phyloP scores from a whole-genome alignment of 495 filamentous ascomycete genomes.

The Viridothelium virens region DNA sequence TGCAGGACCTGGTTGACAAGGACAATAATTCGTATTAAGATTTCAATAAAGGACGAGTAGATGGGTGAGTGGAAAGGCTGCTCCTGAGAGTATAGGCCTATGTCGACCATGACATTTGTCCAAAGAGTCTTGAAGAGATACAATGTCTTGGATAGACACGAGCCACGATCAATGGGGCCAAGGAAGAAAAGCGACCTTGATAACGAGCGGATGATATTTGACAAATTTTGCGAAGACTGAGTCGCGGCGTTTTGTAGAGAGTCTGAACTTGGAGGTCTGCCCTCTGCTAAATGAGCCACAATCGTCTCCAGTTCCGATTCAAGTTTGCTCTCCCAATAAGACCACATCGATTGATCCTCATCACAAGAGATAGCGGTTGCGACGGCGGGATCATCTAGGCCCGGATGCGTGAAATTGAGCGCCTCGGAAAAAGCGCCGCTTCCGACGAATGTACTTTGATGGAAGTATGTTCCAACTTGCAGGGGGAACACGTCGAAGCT shows the following conservation, averaged over 20 bases:
- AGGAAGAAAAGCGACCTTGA: slow-evolving; percentile 45
- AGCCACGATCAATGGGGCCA: slow-evolving; percentile 39
- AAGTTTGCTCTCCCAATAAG: slow-evolving; percentile 33
- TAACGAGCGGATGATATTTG: slow-evolving; percentile 43
- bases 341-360: slow-evolving; percentile 21
- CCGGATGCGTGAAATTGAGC: slow-evolving; percentile 34
- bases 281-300: background rate
- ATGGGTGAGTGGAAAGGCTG: background rate
- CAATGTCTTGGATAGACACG: slow-evolving; percentile 16
- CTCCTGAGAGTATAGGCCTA: background rate
- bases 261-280: slow-evolving; percentile 7
- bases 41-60: background rate
- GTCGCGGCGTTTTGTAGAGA: background rate
- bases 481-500: slow-evolving; percentile 69
- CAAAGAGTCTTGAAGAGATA: background rate
- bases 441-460: slow-evolving; percentile 67
- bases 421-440: slow-evolving; percentile 50
- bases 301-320: slow-evolving; percentile 8
- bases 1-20: slow-evolving; percentile 24
- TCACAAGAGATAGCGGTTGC: slow-evolving; percentile 7
- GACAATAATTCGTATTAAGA: slow-evolving; percentile 15
- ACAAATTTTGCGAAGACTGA: slow-evolving; percentile 22
- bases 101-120: background rate
- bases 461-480: slow-evolving; percentile 62
- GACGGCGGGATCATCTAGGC: slow-evolving; percentile 32